Evolutionary conservation across 768 basidiomycete species (phyloP), one percentile per base, ranked within the genome.

Genomic region (Termitomyces sp.): DNA sequence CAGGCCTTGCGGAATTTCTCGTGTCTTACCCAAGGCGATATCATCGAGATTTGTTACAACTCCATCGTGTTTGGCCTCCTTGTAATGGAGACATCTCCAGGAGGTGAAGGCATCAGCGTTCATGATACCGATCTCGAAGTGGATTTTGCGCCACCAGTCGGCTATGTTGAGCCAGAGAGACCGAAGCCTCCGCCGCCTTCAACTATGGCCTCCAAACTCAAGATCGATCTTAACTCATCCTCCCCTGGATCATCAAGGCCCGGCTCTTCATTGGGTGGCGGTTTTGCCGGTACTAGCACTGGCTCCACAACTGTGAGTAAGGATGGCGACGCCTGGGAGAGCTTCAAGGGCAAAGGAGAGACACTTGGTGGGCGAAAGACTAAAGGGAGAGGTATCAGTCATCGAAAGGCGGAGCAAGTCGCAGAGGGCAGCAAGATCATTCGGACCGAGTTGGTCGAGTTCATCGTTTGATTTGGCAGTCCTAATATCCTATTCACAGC

Each of bases 1-100:
- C 90, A 94, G 68, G 91, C 94, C 15, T 76, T 99, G 13, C 86
- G 95, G 43, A 93, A 96, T 69, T 99, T 95, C 70, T 85, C 94
- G 27, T 84, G 85, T 16, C 77, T 99, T 23, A 94, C 95, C 0
- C 91, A 94, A 64, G 94, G 94, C 41, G 97, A 99, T 66, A 96
- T 97, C 57, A 92, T 99, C 67, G 97, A 98, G 72, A 96, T 99
- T 64, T 85, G 79, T n/a, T 98, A 99, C 73, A 98, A 98, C 68
- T 86, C 86, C 0, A 93, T 99, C 64, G 81, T 93, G 20, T 98
- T 99, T 67, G 92, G 94, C 48, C 80, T 99, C 43, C 84, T 98
- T 40, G 87, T 99, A 35, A 97, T 98, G 93, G 96, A 98, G 71
- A 83, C 88, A 11, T 81, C 77, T 42, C 94, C 94, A 2, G 90